Base-by-base conservation (phyloP, 2,329 filamentous ascomycete genomes). In the Trichoderma lentiforme region DNA sequence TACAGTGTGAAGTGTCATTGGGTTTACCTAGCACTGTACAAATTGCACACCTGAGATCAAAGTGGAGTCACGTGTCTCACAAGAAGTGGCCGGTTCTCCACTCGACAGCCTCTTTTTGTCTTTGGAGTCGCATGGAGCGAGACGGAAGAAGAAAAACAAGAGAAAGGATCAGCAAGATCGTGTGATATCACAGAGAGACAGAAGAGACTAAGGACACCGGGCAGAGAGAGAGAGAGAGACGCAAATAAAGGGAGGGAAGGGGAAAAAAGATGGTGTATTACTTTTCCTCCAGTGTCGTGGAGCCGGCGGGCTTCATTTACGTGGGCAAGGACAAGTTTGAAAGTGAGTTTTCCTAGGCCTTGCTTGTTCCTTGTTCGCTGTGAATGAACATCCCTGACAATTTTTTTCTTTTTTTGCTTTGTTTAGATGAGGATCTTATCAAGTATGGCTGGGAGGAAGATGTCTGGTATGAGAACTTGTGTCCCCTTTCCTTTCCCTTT, bases 311-410 rank as follows among this genome's bases (percentile, higher is more conserved):
- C 56, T 95, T 92, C 80, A 90, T 99, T 79, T 99, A 99, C 81
- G 94, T 98, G 73, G 96, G 96, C 82, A 99, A 98, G 83, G 96
- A 99, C 86, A 99, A 99, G 84, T 95, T 96, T 77, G 96, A 99
- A 86, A 99, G 96, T 98, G 86, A 79, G 91, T 77, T 73, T 73
- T 70, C 71, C 71, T 28, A 3, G 15, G 18, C 30, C 12, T 32
- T 39, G 36, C 12, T 32, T 39, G 36, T 39, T n/a, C 34, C 6
- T 15, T 36, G 34, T 36, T 34, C 47, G 3, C 14, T 15, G 36
- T 21, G n/a, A 32, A 56, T 18, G 26, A 56, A n/a, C 4, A 9
- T n/a, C 15, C 18, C 43, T 70, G 39, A 63, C 47, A 15, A 5
- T 63, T 24, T 14, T 28, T 6, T 26, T 4, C 9, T 21, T 36